Conservation (phyloP, 2,329 filamentous ascomycete species). For the Penicillium concentricum region DNA sequence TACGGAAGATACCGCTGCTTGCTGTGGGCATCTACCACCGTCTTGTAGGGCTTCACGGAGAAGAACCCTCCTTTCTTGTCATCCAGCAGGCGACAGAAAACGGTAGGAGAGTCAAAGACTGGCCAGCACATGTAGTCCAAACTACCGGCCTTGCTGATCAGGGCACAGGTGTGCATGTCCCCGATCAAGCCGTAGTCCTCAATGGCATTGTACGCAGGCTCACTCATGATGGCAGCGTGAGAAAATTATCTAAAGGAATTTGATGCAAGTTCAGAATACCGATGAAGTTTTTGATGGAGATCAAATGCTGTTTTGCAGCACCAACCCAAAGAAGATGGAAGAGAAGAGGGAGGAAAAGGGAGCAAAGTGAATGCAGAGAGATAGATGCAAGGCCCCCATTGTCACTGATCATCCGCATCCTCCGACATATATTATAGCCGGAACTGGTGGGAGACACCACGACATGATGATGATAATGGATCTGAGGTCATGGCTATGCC, state of each 20-base stretch:
- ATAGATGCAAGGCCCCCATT: background rate
- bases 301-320: background rate
- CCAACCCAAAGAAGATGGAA: background rate
- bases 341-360: background rate
- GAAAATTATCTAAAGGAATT: background rate
- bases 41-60: conserved; percentile 57
- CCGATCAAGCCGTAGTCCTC: conserved; percentile 79
- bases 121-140: conserved; percentile 81
- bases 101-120: conserved; percentile 72
- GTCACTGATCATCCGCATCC: background rate
- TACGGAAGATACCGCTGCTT: conserved; percentile 77
- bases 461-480: conserved; percentile 25
- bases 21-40: conserved; percentile 55
- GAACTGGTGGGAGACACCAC: conserved; percentile 14
- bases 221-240: conserved; percentile 11
- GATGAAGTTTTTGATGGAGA: background rate
- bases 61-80: conserved; percentile 74
- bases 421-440: conserved; percentile 15
- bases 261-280: background rate
- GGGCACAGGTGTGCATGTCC: conserved; percentile 75
- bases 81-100: conserved; percentile 73
- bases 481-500: conserved; percentile 26
- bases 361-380: background rate
- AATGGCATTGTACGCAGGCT: conserved; percentile 46
- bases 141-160: conserved; percentile 72